Evolutionary conservation across 176 grass and related monocot genomes (phyloP).

Genomic region (Ensete ventricosum): DNA sequence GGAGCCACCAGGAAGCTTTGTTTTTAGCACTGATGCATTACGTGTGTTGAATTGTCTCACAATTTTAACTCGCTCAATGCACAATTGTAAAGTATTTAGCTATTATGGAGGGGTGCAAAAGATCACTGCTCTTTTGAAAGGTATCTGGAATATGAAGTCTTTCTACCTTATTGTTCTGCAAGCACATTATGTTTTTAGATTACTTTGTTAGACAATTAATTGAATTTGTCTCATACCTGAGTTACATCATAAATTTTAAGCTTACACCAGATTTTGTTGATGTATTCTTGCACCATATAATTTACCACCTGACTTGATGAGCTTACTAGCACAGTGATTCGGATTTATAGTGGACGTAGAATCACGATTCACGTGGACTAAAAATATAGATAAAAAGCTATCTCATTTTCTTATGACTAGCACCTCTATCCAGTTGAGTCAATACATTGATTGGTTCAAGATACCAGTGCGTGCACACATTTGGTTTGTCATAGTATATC

Average conservation of each 20-base stretch:
- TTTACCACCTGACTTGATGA: too few species aligned
- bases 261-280: too few species aligned
- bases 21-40: slow-evolving; percentile 48
- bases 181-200: neutral
- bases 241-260: slow-evolving; percentile 17
- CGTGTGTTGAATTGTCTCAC: slow-evolving; percentile 62
- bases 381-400: too few species aligned
- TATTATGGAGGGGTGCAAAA: slow-evolving; percentile 92
- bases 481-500: too few species aligned
- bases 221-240: slow-evolving; percentile 1
- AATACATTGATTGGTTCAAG: too few species aligned
- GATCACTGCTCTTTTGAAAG: slow-evolving; percentile 79
- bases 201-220: slow-evolving; percentile 12
- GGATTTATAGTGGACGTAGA: neutral
- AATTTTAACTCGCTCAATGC: slow-evolving; percentile 72
- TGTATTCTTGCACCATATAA: too few species aligned
- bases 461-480: too few species aligned
- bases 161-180: slow-evolving; percentile 1
- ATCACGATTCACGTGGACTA: too few species aligned
- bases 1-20: slow-evolving; percentile 34
- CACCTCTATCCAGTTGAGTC: too few species aligned
- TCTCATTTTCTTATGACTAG: too few species aligned
- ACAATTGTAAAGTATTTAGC: slow-evolving; percentile 90
- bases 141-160: slow-evolving; percentile 30
- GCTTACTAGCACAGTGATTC: too few species aligned